Base-by-base conservation (phyloP, 352 stramenopile species). In the Achlya hypogyna region DNA sequence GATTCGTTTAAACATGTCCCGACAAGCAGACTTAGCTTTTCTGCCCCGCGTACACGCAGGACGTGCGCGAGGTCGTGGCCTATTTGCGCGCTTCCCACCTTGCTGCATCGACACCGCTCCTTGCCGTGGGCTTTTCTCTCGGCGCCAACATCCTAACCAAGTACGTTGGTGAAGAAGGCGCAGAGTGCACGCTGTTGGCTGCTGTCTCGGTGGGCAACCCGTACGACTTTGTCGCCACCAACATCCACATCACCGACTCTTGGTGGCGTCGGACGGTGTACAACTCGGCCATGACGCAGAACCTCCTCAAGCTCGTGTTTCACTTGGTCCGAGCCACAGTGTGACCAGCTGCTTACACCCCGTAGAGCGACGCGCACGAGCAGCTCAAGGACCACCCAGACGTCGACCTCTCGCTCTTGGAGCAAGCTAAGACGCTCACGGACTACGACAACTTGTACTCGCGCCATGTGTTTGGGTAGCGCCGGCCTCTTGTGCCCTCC, bases 131-230 rank as follows among this genome's bases (percentile, higher is more conserved):
- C 8, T 90, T 88, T 62, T 90, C 82, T 1, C 79, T 90, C 72
- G 82, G 79, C 16, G 80, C 79, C 6, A 88, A 90, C 53, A 75
- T 90, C 9, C 67, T 92, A 35, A 77, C 87, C 45, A 92, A 92
- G 69, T 90, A 86, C 65, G 53, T 90, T 0, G 82, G 79, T 1
- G 79, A 90, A 62, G 72, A 87, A 40, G 67, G 78, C 4, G 59
- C 76, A 6, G 54, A 75, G 1, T 59, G 65, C 31, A 53, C 62
- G 49, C 58, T 88, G 6, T 76, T 72, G 0, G 79, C 76, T 5
- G 79, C 69, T 35, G 76, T 90, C 29, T 87, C 79, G 10, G 77
- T 88, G 20, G 79, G 80, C 20, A 90, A 90, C 51, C 82, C 82
- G 18, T 90, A 86, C 62, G 75, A 90, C 56, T 74, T 87, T 47